Evolutionary conservation across 164 flowering plant species (phyloP).

Genomic region (Euptelea pleiosperma): DNA sequence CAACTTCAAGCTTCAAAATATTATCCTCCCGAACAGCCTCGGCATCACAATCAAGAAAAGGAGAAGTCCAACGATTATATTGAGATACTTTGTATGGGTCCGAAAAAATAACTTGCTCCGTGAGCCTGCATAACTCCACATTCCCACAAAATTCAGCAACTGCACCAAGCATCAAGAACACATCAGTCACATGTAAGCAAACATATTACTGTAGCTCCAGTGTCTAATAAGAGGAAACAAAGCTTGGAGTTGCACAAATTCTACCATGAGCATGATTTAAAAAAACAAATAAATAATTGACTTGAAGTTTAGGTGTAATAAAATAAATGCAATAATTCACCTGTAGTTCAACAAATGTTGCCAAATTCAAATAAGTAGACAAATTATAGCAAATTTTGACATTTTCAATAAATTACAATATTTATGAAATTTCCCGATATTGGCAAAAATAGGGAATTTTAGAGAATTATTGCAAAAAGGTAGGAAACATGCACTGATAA

Average conservation of each 20-base stretch:
- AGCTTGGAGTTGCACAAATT: too few relatives aligned
- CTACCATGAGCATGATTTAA: not conserved
- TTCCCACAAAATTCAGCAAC: conserved; percentile 95
- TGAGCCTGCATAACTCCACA: conserved; percentile 87
- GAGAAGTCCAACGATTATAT: conserved; percentile 77
- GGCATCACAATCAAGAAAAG: conserved; percentile 83
- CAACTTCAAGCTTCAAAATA: conserved; percentile 77
- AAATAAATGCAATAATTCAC: too few relatives aligned
- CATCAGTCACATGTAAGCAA: not conserved
- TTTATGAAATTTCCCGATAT: too few relatives aligned
- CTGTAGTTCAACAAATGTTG: too few relatives aligned
- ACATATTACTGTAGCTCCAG: not conserved
- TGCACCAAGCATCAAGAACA: conserved; percentile 32
- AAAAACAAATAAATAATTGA: not conserved
- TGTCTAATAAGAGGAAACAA: too few relatives aligned
- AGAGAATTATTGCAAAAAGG: too few relatives aligned
- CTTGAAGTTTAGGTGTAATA: too few relatives aligned
- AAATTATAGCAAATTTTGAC: too few relatives aligned
- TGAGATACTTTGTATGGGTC: conserved; percentile 87
- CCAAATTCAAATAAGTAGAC: too few relatives aligned
- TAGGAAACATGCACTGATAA: too few relatives aligned
- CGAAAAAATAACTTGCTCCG: conserved; percentile 94
- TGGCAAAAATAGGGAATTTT: too few relatives aligned
- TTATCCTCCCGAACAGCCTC: conserved; percentile 75
- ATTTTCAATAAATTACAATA: too few relatives aligned